Base-by-base conservation (phyloP, 1,139 yeast species). In the Suhomyces atakaporum region DNA sequence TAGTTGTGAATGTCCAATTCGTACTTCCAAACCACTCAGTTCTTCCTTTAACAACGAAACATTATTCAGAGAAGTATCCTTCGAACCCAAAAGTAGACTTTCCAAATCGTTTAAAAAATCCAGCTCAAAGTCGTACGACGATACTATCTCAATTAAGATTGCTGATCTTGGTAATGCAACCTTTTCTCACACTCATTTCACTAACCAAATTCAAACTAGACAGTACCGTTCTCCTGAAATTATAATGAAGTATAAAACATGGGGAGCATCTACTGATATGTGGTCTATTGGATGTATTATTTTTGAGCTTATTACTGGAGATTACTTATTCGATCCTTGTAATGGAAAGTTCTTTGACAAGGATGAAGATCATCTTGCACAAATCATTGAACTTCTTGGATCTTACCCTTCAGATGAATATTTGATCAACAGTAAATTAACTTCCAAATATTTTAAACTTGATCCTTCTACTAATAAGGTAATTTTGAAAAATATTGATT, bases 121-220 rank as follows among this genome's bases (percentile, higher is more conserved):
- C 16, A 18, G 10, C 25, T 7, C 38, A 16, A 28, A 32, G 13
- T 13, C 31, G 3, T 14, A 14, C 21, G 29, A 36, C 9, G 38
- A 31, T 20, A 29, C 29, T 11, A 42, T 54, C 7, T 47, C 51
- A n/a, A 55, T 67, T 26, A 87, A 86, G 57, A 76, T 87, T 39
- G 95, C 94, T 3, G 96, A 87, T 55, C 69, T 87, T 38, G 96
- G 96, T 15, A 87, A 87, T 56, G 94, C 95, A 0, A 85, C 95
- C 47, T 84, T 84, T 76, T 68, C 75, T 7, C 67, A 77, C 51
- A 73, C 72, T 29, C 95, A 87, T 58, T 84, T 83, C 60, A 84
- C 95, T 12, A 78, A 84, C 57, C 92, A 84, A 53, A 85, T 87
- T 46, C 95, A 87, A 60, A 87, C 96, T 1, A 69, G 96, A 30